Base-by-base conservation (phyloP, 331 rosid species). In the Malus hybrid region DNA sequence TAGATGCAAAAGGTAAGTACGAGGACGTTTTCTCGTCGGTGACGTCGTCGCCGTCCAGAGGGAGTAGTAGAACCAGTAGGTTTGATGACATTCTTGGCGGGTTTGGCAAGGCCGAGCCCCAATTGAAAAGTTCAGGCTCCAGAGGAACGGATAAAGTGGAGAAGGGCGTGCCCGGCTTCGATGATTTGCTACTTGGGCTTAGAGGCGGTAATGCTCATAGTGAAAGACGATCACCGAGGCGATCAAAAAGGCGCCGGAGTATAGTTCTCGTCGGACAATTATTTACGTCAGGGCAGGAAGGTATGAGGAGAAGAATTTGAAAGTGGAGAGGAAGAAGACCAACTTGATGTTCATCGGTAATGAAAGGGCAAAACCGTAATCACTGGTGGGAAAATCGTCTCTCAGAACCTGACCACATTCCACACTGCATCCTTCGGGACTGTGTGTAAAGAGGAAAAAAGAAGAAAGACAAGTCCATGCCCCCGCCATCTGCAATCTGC, bases 241-340 rank as follows among this genome's bases (percentile, higher is more conserved):
- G 14, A 86, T 94, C 5, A 94, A 94, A 71, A 84, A 80, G 54
- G 93, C 84, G 4, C 97, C 99, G 0, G 88, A 90, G 55, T 61
- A 80, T 27, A 68, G 93, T 57, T 27, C 2, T 15, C 88, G 81
- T 3, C 88, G 97, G 19, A 76, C 85, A 31, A 62, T 92, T 56
- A 88, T 94, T 57, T 87, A 92, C 86, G 79, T 94, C 65, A 92
- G 24, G 87, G 93, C 93, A 80, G 99, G 99, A 92, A 90, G 99
- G 80, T 92, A 94, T 60, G 96, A 92, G 76, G 99, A 94, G 82
- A 54, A 82, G 0, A 94, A 92, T 78, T 71, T 94, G 69, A 94
- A 94, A 85, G 76, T 94, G 50, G 99, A 97, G 18, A 89, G 88
- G 84, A 94, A 94, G 89, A 94, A 88, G 74, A 86, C 57, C 2